Evolutionary conservation across 2,329 filamentous ascomycete genomes (phyloP).

Genomic region (Periconia macrospinosa): DNA sequence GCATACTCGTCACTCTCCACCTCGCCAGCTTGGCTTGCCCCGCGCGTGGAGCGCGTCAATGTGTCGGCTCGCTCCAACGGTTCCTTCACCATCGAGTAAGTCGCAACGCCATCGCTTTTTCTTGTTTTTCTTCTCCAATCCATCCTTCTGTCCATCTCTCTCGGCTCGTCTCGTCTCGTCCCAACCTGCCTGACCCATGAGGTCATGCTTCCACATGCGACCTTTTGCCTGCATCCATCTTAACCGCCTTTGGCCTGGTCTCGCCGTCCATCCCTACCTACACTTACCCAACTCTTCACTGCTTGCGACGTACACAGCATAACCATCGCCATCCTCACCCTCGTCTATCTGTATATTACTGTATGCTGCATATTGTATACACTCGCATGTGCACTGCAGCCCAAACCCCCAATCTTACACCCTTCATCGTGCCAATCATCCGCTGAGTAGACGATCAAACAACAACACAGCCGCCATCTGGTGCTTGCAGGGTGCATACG

Average conservation of each 20-base stretch:
- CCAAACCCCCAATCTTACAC: background rate
- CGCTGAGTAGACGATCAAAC: background rate
- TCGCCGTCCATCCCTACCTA: too few relatives aligned
- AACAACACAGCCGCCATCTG: background rate
- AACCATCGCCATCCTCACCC: too few relatives aligned
- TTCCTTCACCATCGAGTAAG: slow-evolving; percentile 46
- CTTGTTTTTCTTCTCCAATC: background rate
- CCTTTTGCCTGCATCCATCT: too few relatives aligned
- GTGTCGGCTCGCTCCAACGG: slow-evolving; percentile 49
- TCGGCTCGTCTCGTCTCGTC: too few relatives aligned
- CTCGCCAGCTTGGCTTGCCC: slow-evolving; percentile 12
- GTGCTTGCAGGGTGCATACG: background rate
- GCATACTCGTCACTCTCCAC: slow-evolving; percentile 22
- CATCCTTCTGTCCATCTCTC: too few relatives aligned
- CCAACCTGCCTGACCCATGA: background rate
- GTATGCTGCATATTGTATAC: background rate
- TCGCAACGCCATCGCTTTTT: background rate
- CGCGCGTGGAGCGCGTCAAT: slow-evolving; percentile 30
- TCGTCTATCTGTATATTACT: background rate
- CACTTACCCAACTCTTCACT: too few relatives aligned
- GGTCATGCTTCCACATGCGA: background rate
- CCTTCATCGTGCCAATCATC: background rate
- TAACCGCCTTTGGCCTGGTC: too few relatives aligned
- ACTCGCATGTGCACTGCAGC: background rate
- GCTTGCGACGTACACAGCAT: too few relatives aligned